Conservation (phyloP, 345 rosid genomes). For the Dipteronia dyeriana region DNA sequence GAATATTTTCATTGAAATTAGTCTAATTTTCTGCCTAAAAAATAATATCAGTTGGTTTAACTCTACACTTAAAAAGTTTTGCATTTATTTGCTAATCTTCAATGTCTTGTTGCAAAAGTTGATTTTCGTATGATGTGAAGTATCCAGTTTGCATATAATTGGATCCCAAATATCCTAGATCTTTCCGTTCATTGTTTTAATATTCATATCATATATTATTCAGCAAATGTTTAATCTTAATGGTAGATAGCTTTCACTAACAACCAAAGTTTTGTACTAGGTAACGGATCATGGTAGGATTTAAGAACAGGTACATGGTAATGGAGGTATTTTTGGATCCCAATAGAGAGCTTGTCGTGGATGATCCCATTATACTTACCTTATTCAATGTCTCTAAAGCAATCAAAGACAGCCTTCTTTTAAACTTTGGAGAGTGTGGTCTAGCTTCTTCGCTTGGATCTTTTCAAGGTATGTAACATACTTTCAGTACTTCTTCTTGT, state of each 20-base stretch:
- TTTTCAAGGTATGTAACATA: constrained; percentile 42
- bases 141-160: neutral
- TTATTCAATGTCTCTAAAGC: constrained; percentile 59
- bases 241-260: neutral
- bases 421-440: constrained; percentile 81
- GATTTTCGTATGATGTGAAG: too few relatives aligned
- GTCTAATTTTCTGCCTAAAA: neutral
- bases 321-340: constrained; percentile 78
- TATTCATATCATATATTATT: neutral
- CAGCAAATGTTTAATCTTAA: neutral
- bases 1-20: neutral
- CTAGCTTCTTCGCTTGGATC: constrained; percentile 70
- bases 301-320: constrained; percentile 75
- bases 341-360: constrained; percentile 46
- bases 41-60: neutral
- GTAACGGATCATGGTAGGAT: constrained; percentile 57
- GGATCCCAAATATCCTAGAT: neutral
- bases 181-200: neutral
- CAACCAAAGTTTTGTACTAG: neutral
- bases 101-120: neutral
- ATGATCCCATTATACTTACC: constrained; percentile 69
- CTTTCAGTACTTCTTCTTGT: neutral
- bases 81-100: neutral
- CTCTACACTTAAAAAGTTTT: too few relatives aligned
- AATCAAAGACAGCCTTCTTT: constrained; percentile 61